A percentile compares a stretch with the other conserved stretches of the same genome.
Evolutionary conservation across 495 filamentous ascomycete genomes (phyloP).

Genomic region (Sphaerosporella brunnea): DNA sequence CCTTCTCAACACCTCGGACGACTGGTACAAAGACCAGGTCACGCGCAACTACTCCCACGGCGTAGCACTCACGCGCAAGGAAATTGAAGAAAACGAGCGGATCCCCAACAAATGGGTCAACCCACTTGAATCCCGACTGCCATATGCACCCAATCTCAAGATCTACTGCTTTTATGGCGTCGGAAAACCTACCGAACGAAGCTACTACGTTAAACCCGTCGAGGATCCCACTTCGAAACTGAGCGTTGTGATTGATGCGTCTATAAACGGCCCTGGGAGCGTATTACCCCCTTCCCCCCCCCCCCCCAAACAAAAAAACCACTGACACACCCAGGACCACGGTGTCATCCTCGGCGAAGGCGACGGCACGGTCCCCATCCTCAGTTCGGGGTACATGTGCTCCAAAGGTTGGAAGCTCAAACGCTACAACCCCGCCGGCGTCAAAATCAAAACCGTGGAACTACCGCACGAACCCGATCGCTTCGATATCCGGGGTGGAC

Average conservation of each 20-base stretch:
- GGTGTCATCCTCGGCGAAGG: constrained; percentile 88
- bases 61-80: constrained; percentile 58
- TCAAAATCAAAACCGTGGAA: constrained; percentile 68
- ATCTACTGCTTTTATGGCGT: constrained; percentile 95
- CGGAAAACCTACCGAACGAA: constrained; percentile 63
- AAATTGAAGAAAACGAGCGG: constrained; percentile 75
- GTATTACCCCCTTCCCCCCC: not conserved
- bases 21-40: constrained; percentile 67
- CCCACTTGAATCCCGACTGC: constrained; percentile 76
- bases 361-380: constrained; percentile 79
- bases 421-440: constrained; percentile 74
- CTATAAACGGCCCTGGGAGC: constrained; percentile 39
- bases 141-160: constrained; percentile 76
- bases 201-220: constrained; percentile 76
- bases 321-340: constrained; percentile 39
- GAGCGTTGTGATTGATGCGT: constrained; percentile 83
- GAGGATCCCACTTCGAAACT: constrained; percentile 44
- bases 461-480: constrained; percentile 93
- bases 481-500: constrained; percentile 49
- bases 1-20: constrained; percentile 55
- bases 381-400: constrained; percentile 92
- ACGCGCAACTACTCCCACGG: constrained; percentile 66
- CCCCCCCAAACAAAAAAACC: not conserved
- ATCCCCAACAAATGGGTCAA: constrained; percentile 83
- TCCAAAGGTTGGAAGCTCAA: constrained; percentile 83